Percentiles rank a stretch among this genome's conserved stretches.
phyloP scores from a whole-genome alignment of 202 grass and related monocot genomes.

The Panicum virgatum region DNA sequence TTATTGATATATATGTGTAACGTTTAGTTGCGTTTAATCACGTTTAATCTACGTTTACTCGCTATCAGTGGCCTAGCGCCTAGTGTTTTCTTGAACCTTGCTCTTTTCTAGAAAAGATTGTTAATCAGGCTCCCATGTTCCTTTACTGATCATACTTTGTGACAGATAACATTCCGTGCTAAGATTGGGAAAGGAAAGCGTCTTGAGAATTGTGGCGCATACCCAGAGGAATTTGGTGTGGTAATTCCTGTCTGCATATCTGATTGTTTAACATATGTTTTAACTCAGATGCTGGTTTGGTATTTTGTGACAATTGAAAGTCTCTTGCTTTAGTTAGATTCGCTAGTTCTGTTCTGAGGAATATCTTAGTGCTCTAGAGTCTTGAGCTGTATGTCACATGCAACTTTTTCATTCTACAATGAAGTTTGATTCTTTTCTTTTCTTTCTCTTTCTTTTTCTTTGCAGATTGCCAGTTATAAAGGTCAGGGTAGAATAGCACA shows the following conservation, averaged over 20 bases:
- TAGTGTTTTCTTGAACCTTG: no score
- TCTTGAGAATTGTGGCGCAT: constrained; percentile 71
- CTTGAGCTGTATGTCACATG: no score
- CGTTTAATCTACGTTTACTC: no score
- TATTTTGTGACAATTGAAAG: background rate
- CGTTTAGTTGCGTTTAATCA: no score
- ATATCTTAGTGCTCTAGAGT: no score
- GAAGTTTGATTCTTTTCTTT: background rate
- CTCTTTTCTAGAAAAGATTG: background rate
- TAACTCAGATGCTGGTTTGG: background rate
- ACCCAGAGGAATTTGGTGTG: constrained; percentile 90
- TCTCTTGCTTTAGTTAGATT: constrained; percentile 17
- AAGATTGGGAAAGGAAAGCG: constrained; percentile 87
- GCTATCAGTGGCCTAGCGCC: no score
- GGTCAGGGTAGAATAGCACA: constrained; percentile 94
- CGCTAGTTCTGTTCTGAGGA: background rate
- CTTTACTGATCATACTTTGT: constrained; percentile 22
- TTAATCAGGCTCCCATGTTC: background rate
- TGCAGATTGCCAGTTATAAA: constrained; percentile 76
- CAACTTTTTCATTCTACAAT: no score
- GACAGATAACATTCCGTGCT: constrained; percentile 89
- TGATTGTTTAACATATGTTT: constrained; percentile 26
- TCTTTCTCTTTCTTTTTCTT: background rate
- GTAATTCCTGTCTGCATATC: constrained; percentile 46
- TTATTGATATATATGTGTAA: no score